Evolutionary conservation across 176 grass and related monocot species (phyloP).

Genomic region (Puccinellia tenuiflora): DNA sequence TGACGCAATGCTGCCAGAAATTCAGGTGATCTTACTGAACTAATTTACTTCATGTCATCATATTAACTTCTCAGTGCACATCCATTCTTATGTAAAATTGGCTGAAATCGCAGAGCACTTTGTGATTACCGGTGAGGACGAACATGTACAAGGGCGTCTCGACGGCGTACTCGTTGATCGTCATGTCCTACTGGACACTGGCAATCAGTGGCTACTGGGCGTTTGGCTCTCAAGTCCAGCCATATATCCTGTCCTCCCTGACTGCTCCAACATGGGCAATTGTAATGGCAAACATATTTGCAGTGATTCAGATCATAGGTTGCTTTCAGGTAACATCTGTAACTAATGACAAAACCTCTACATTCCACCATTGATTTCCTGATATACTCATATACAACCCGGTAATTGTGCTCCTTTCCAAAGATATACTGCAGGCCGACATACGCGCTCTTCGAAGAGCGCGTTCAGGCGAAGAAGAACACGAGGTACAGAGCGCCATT

Average conservation of each 20-base stretch:
- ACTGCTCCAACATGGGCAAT: conserved; percentile 57
- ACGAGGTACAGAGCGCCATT: conserved; percentile 11
- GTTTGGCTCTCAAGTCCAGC: conserved; percentile 64
- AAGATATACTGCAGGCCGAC: conserved; percentile 87
- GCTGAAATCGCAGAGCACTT: conserved; percentile 33
- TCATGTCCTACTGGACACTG: conserved; percentile 67
- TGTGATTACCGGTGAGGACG: conserved; percentile 45
- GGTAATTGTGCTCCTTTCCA: conserved; percentile 6
- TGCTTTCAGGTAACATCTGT: conserved; percentile 97
- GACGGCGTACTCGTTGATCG: conserved; percentile 46
- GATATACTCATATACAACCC: background rate
- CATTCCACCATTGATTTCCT: background rate
- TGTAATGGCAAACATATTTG: conserved; percentile 85
- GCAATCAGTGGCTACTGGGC: conserved; percentile 76
- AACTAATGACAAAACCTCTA: background rate
- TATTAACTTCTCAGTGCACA: no score
- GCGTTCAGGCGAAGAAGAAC: conserved; percentile 10
- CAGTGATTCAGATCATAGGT: conserved; percentile 76
- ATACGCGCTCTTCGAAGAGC: conserved; percentile 47
- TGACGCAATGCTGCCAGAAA: conserved; percentile 86
- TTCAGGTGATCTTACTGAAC: conserved; percentile 56
- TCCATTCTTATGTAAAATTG: background rate
- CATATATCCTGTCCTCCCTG: conserved; percentile 71
- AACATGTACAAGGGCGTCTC: conserved; percentile 79
- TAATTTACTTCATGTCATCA: background rate